Conservation (phyloP, 1,139 yeast genomes). For the Debaryomyces robertsiae region DNA sequence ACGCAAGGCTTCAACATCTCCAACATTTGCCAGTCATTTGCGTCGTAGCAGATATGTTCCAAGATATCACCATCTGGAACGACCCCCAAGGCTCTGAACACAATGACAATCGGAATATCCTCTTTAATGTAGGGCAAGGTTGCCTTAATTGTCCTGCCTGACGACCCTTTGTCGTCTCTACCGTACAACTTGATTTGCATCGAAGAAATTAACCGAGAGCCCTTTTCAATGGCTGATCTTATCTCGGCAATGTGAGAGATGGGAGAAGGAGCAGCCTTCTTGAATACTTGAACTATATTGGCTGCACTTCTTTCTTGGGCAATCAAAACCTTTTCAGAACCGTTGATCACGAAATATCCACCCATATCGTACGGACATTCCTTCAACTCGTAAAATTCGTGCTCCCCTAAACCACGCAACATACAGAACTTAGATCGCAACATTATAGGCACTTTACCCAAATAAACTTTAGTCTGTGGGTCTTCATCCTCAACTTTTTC, state of each 20-base stretch:
- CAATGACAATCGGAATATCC: slow-evolving; percentile 95
- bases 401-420: slow-evolving; percentile 88
- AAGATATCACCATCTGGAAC: slow-evolving; percentile 99
- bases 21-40: slow-evolving; percentile 98
- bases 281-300: slow-evolving; percentile 96
- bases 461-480: slow-evolving; percentile 71
- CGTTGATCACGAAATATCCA: slow-evolving; percentile 96
- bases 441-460: slow-evolving; percentile 98
- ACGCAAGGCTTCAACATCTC: slow-evolving; percentile 99
- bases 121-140: slow-evolving; percentile 95
- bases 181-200: slow-evolving; percentile 93
- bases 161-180: slow-evolving; percentile 73
- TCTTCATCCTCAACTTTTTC: slow-evolving; percentile 58
- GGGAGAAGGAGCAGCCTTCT: slow-evolving; percentile 97
- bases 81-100: slow-evolving; percentile 95
- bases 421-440: slow-evolving; percentile 94
- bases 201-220: slow-evolving; percentile 90
- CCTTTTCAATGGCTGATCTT: slow-evolving; percentile 94
- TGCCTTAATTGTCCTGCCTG: slow-evolving; percentile 86
- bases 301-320: slow-evolving; percentile 99
- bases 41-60: slow-evolving; percentile 97
- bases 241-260: slow-evolving; percentile 96
- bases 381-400: slow-evolving; percentile 90
- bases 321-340: slow-evolving; percentile 95
- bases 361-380: slow-evolving; percentile 99